Conservation (phyloP, 257 asterid species). For the Scutellaria galericulata region DNA sequence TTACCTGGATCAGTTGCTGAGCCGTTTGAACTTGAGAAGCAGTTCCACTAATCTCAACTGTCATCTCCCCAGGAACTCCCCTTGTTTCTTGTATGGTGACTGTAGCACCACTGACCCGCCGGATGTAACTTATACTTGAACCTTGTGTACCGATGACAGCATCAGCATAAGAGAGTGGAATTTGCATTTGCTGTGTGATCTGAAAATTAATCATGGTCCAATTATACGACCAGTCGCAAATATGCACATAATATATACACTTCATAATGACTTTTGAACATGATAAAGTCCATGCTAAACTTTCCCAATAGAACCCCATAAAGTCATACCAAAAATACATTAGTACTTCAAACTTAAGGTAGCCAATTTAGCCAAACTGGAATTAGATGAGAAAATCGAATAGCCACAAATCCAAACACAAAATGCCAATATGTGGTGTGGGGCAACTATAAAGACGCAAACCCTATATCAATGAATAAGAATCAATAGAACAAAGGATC, state of each 20-base stretch:
- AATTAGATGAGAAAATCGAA: neutral
- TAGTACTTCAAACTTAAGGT: neutral
- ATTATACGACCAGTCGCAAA: constrained; percentile 8
- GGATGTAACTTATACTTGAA: constrained; percentile 86
- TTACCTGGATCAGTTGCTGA: constrained; percentile 91
- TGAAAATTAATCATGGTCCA: constrained; percentile 43
- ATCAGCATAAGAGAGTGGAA: constrained; percentile 93
- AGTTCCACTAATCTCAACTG: constrained; percentile 93
- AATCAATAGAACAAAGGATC: constrained; percentile 20
- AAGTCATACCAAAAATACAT: neutral
- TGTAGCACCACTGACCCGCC: constrained; percentile 94
- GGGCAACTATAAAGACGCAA: neutral
- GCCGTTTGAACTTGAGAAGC: constrained; percentile 97
- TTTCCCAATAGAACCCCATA: constrained; percentile 10
- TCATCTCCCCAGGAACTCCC: constrained; percentile 96
- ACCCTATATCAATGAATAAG: constrained; percentile 7
- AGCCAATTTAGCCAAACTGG: constrained; percentile 15
- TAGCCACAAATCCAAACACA: neutral
- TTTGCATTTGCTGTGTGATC: constrained; percentile 83
- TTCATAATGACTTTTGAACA: neutral
- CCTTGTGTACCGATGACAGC: constrained; percentile 96
- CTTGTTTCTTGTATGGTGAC: constrained; percentile 93
- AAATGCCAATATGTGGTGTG: neutral
- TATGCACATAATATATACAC: neutral
- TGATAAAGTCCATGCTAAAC: constrained; percentile 1